A percentile compares a stretch with the other conserved stretches of the same genome.
Conservation (phyloP, 1,284 basidiomycete species). For the Leccinum subfulvum region DNA sequence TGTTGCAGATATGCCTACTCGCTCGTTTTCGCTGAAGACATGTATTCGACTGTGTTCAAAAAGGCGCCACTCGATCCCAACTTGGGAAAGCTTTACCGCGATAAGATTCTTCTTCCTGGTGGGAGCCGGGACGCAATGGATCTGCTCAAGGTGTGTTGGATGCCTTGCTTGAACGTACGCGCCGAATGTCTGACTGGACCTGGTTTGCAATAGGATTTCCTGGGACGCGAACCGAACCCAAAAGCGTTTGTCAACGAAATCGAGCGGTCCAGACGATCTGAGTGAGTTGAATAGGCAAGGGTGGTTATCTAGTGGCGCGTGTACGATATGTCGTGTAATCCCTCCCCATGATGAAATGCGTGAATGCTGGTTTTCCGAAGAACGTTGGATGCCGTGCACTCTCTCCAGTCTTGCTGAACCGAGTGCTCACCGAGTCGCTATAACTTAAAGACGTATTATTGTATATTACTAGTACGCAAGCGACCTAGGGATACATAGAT, state of each 20-base stretch:
- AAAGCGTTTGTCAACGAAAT: slow-evolving; percentile 47
- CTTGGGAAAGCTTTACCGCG: slow-evolving; percentile 51
- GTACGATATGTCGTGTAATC: not conserved
- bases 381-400: not conserved
- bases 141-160: slow-evolving; percentile 48
- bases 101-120: slow-evolving; percentile 51
- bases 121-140: slow-evolving; percentile 59
- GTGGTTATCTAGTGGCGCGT: not conserved
- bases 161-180: not conserved
- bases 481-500: too few relatives aligned
- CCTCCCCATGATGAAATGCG: not conserved
- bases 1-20: slow-evolving; percentile 28
- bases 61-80: slow-evolving; percentile 62
- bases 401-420: not conserved
- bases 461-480: too few relatives aligned
- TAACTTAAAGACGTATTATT: too few relatives aligned
- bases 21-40: slow-evolving; percentile 36
- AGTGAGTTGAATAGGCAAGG: not conserved
- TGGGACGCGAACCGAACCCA: slow-evolving; percentile 74
- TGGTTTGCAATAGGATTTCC: slow-evolving; percentile 51
- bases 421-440: not conserved
- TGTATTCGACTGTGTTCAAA: slow-evolving; percentile 56
- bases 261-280: slow-evolving; percentile 6
- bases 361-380: not conserved
- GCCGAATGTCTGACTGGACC: not conserved